A percentile compares a stretch with the other conserved stretches of the same genome.
Evolutionary conservation across 192 early-diverging fungal genomes (phyloP).

Genomic region (Coemansia sp.): DNA sequence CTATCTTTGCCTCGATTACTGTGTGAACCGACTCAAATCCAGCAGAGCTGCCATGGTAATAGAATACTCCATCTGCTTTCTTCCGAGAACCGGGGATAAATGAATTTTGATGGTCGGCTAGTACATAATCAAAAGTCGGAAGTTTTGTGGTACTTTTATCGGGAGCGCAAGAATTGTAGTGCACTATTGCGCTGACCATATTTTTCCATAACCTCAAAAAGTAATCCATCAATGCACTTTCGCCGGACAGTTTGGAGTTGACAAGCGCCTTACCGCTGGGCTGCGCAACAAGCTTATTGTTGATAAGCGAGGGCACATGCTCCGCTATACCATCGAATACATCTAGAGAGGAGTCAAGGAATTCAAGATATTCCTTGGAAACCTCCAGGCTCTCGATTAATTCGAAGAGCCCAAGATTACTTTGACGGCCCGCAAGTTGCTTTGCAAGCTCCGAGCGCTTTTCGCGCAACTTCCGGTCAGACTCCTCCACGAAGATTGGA

Average conservation of each 20-base stretch:
- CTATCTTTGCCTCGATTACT: slow-evolving; percentile 1
- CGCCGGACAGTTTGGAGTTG: background rate
- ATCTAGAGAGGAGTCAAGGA: background rate
- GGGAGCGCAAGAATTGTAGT: no score
- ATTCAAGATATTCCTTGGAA: background rate
- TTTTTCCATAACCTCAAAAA: background rate
- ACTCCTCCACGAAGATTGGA: no score
- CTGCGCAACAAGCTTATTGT: background rate
- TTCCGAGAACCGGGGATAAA: background rate
- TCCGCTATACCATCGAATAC: background rate
- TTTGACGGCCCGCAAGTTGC: no score
- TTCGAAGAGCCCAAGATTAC: no score
- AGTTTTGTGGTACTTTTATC: background rate
- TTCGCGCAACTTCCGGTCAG: no score
- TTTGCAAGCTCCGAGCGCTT: no score
- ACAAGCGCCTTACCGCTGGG: background rate
- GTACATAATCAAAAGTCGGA: background rate
- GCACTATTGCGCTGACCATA: background rate
- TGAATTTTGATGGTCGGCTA: background rate
- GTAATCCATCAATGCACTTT: background rate
- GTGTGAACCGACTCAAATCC: slow-evolving; percentile 1
- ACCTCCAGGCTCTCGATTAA: background rate
- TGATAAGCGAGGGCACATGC: background rate
- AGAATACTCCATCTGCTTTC: slow-evolving; percentile 3
- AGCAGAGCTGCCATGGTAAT: background rate